Conservation (phyloP, 805 yeast genomes). For the Candida loeiensis region DNA sequence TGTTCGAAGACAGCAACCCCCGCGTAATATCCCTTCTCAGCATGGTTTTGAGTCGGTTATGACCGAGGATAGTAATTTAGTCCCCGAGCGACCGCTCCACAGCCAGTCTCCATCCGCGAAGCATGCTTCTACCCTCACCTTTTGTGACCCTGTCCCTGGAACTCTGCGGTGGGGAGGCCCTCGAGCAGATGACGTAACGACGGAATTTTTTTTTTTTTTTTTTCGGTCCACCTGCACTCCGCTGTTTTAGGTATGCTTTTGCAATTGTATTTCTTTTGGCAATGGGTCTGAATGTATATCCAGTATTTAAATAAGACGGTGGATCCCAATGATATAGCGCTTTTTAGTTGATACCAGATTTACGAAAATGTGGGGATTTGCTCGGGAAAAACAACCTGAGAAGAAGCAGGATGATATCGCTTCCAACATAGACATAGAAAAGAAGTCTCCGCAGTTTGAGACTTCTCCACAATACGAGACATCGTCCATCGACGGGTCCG, state of each 20-base stretch:
- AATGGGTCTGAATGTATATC: neutral
- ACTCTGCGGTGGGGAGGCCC: neutral
- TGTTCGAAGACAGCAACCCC: neutral
- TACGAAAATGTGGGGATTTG: constrained; percentile 3
- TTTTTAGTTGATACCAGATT: neutral
- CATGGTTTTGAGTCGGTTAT: too few species aligned
- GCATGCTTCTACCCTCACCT: neutral
- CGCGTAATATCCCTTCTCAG: too few species aligned
- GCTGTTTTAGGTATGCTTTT: neutral
- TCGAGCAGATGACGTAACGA: too few species aligned
- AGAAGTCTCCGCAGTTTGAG: neutral
- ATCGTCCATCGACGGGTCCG: constrained; percentile 4
- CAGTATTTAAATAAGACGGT: neutral
- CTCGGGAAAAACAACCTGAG: neutral
- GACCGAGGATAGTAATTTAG: neutral
- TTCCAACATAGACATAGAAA: constrained; percentile 2
- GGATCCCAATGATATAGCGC: neutral
- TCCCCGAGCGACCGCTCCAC: too few species aligned
- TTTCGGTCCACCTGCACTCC: neutral
- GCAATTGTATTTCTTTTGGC: constrained; percentile 1
- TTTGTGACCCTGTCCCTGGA: neutral
- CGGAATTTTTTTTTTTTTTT: neutral
- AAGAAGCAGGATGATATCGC: constrained; percentile 1
- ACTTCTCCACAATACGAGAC: constrained; percentile 5
- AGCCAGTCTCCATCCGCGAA: too few species aligned